Conservation (phyloP, 192 early-diverging fungal genomes). For the Coemansia sp. region DNA sequence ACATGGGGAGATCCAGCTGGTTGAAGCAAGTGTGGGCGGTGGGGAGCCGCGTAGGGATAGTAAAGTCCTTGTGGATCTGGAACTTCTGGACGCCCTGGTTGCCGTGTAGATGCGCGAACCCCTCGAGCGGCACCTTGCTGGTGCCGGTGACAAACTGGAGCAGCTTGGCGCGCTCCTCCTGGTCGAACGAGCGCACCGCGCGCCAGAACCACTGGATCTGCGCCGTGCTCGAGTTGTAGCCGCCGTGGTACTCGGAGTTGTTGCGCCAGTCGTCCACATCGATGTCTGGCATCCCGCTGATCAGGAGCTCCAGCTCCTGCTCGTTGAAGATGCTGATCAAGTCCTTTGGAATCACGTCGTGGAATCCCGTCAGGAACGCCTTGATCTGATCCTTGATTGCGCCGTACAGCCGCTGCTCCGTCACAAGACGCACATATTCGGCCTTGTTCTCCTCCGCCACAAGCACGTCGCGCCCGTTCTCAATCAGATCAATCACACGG, state of each 20-base stretch:
- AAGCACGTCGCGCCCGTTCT: conserved; percentile 78
- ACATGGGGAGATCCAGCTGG: conserved; percentile 94
- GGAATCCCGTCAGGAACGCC: conserved; percentile 91
- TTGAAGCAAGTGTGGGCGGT: conserved; percentile 99
- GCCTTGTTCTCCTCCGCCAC: conserved; percentile 97
- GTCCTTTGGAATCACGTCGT: conserved; percentile 89
- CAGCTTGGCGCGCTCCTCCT: conserved; percentile 97
- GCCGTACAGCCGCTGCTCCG: conserved; percentile 85
- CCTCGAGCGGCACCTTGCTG: conserved; percentile 96
- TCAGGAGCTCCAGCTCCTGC: conserved; percentile 96
- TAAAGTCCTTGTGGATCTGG: conserved; percentile 98
- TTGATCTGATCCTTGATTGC: conserved; percentile 96
- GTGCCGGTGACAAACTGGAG: conserved; percentile 98
- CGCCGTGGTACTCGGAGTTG: conserved; percentile 94
- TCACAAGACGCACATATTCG: conserved; percentile 93
- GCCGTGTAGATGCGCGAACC: conserved; percentile 90
- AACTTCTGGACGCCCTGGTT: conserved; percentile 95
- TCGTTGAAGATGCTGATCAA: conserved; percentile 98
- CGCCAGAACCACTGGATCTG: conserved; percentile 99
- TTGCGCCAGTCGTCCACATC: conserved; percentile 99
- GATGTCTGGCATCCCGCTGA: conserved; percentile 97
- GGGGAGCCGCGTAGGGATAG: conserved; percentile 81
- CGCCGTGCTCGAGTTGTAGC: conserved; percentile 79
- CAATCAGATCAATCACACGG: conserved; percentile 84
- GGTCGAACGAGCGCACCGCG: conserved; percentile 93